Evolutionary conservation across 768 basidiomycete genomes (phyloP), one percentile per base, ranked within the genome.

Genomic region (Imleria badia): DNA sequence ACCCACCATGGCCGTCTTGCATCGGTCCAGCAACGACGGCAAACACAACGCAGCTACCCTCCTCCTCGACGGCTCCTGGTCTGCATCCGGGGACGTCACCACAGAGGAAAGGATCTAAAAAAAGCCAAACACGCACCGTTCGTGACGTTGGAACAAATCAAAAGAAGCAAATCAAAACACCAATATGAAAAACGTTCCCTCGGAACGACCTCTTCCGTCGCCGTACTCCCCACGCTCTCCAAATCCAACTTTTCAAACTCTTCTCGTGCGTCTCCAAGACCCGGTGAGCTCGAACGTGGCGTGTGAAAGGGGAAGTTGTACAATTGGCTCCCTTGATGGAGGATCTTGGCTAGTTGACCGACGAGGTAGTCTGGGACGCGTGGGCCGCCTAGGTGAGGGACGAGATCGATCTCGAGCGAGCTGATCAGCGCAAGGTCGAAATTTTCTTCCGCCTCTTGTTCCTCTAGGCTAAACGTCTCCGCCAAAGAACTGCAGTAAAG

Each of bases 121-220:
- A 34, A 15, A 31, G 43, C 8, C 14, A 26, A 19, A 19, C 6
- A 54, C 74, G 29, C 54, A 86, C 89, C 87, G 71, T 76, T 78
- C 1, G 81, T 82, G 1, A 76, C 74, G 61, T 85, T 73, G 0
- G 89, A 88, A 62, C 90, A 94, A 30, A 94, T 77, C 59, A 89
- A 66, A 69, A 95, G 94, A 33, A 96, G 67, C 12, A 94, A 73
- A 63, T 96, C 93, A 52, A 95, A 87, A 65, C 90, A 94, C 93
- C 93, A 95, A 73, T 91, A 94, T 8, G 90, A 86, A 66, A 95
- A 95, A 9, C 91, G 79, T 67, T 95, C 94, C 36, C 93, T 75
- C 2, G 88, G 86, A 29, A 87, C 73, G 22, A 83, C 67, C 14
- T 72, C 65, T 0, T 81, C 82, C 11, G 73, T 69, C 36, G 80